These are phyloP conservation scores for Periconia sp. DNA, from an alignment of 2,329 filamentous ascomycete species.

Conservation along the genomic window DNA sequence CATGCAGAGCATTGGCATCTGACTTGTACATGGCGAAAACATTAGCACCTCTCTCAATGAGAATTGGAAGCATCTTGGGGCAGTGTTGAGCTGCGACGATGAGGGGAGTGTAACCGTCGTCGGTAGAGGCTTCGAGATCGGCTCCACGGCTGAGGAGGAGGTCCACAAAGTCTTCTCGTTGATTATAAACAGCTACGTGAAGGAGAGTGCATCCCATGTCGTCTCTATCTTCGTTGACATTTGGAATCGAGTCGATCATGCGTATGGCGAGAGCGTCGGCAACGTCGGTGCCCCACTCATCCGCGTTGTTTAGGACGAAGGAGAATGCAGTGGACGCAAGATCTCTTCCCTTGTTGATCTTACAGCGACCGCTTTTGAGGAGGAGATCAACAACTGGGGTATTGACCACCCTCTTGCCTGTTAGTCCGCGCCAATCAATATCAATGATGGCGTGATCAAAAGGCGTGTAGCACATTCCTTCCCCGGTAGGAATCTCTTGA, in stretches of 20 bases:
- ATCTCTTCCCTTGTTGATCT: constrained; percentile 21
- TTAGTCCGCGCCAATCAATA: constrained; percentile 7
- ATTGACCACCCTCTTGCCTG: too few species aligned
- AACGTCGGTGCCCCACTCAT: constrained; percentile 7
- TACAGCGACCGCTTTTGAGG: constrained; percentile 17
- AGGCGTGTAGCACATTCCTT: constrained; percentile 7
- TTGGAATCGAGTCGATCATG: constrained; percentile 22
- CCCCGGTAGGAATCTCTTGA: not conserved
- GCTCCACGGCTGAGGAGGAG: constrained; percentile 73
- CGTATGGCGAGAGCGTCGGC: constrained; percentile 15
- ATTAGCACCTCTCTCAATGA: constrained; percentile 19
- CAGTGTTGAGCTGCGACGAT: constrained; percentile 17
- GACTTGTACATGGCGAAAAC: constrained; percentile 14
- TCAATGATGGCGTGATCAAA: constrained; percentile 20
- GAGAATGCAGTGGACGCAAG: constrained; percentile 17
- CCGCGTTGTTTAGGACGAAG: constrained; percentile 12
- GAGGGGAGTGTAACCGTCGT: constrained; percentile 20
- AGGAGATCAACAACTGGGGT: constrained; percentile 21
- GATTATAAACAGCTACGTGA: constrained; percentile 20
- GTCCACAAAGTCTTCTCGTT: constrained; percentile 71
- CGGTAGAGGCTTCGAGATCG: constrained; percentile 17
- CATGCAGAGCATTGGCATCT: constrained; percentile 14
- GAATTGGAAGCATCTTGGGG: constrained; percentile 7
- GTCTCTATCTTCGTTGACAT: constrained; percentile 19
- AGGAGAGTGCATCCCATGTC: constrained; percentile 22